These are phyloP conservation scores for Acidiella bohemica DNA, from an alignment of 495 filamentous ascomycete genomes.

Conservation along the genomic window DNA sequence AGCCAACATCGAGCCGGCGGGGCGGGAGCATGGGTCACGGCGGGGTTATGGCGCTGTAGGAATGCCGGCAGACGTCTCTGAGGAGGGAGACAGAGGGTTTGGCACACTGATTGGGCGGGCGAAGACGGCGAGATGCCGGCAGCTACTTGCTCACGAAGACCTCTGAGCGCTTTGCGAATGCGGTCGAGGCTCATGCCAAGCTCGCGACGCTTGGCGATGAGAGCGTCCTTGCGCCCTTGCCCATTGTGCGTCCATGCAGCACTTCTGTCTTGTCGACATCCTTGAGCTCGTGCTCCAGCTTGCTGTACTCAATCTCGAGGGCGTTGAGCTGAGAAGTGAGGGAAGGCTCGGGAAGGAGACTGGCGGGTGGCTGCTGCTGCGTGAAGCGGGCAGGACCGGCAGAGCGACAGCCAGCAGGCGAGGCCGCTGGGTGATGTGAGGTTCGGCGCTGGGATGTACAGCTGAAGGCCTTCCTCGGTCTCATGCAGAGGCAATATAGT, in stretches of 20 bases:
- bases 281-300: conserved; percentile 19
- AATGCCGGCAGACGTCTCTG: conserved; percentile 11
- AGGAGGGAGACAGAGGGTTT: no score
- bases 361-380: no score
- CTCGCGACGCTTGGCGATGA: conserved; percentile 18
- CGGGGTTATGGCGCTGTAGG: conserved; percentile 8
- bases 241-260: conserved; percentile 18
- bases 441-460: conserved; percentile 20
- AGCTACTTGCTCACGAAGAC: conserved; percentile 16
- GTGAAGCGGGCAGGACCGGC: background rate
- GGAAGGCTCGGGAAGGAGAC: conserved; percentile 10
- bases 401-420: no score
- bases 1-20: no score
- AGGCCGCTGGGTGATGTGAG: conserved; percentile 8
- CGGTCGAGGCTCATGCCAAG: conserved; percentile 17
- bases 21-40: conserved; percentile 1
- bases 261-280: conserved; percentile 22
- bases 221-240: conserved; percentile 11
- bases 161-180: conserved; percentile 21
- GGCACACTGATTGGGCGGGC: no score
- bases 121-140: no score
- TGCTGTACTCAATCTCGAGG: conserved; percentile 20
- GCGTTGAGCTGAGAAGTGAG: conserved; percentile 16
- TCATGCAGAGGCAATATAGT: conserved; percentile 17
- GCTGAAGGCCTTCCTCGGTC: conserved; percentile 15